Conservation (phyloP, 2,329 filamentous ascomycete genomes). For the Sarocladiaceae sp. region DNA sequence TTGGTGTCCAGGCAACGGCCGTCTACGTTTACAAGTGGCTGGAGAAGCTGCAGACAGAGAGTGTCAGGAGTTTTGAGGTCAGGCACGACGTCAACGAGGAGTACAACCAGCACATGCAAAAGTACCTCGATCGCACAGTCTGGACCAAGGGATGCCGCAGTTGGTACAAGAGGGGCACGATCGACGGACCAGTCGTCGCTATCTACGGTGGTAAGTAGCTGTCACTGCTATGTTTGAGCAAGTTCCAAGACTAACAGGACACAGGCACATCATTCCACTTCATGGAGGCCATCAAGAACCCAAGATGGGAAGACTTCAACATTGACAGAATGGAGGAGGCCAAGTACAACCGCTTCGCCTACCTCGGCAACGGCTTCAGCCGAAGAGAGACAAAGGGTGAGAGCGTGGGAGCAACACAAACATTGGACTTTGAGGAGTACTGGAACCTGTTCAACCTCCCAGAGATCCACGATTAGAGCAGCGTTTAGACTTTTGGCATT, state of each 20-base stretch:
- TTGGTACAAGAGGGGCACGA: slow-evolving; percentile 42
- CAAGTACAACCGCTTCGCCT: slow-evolving; percentile 55
- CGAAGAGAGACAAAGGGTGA: slow-evolving; percentile 34
- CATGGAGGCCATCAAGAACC: slow-evolving; percentile 40
- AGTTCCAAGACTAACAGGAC: background rate
- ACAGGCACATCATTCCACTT: slow-evolving; percentile 38
- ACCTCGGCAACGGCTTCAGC: slow-evolving; percentile 47
- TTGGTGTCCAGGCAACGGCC: slow-evolving; percentile 43
- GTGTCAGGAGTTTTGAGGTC: slow-evolving; percentile 31
- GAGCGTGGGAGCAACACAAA: slow-evolving; percentile 10
- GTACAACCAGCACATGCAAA: slow-evolving; percentile 9
- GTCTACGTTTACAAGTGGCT: slow-evolving; percentile 43
- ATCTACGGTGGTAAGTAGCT: slow-evolving; percentile 35
- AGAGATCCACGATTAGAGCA: slow-evolving; percentile 7
- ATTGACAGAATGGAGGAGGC: slow-evolving; percentile 39
- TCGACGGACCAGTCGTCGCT: slow-evolving; percentile 37
- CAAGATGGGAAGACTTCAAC: slow-evolving; percentile 47
- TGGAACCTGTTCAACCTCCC: slow-evolving; percentile 10
- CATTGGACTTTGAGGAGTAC: slow-evolving; percentile 11
- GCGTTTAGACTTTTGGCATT: background rate
- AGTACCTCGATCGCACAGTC: slow-evolving; percentile 47
- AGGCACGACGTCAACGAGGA: slow-evolving; percentile 23
- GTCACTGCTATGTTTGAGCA: background rate
- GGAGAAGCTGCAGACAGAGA: slow-evolving; percentile 36
- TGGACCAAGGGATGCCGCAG: slow-evolving; percentile 41